Evolutionary conservation across 108 stramenopile species (phyloP), one percentile per base, ranked within the genome.

Genomic region (Epipyxis sp.): DNA sequence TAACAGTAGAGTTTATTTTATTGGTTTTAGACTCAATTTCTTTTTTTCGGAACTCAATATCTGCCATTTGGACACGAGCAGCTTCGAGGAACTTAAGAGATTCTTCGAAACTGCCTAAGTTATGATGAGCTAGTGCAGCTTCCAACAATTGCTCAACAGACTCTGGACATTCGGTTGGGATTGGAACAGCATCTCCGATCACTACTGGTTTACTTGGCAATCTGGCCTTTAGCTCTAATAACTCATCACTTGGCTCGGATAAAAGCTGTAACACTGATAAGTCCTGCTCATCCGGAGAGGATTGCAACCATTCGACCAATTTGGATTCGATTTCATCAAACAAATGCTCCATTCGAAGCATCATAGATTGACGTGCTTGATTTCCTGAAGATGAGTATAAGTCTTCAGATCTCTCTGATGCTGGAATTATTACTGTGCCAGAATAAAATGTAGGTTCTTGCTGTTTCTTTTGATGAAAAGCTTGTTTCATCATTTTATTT

Each of bases 81-180:
- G 71, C 50, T 74, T 74, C 71, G 25, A 74, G 71, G 34, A 3
- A 74, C 34, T 74, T 74, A 10, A 74, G 50, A 6, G 32, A 6
- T 32, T 74, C 71, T 39, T 74, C 71, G 50, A 74, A 74, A 27
- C n/a, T 32, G 71, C 71, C 71, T 3, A 74, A 25, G 50, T 74
- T 74, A 42, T 74, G 71, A 57, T 74, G 71, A 3, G 32, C 71
- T 42, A 74, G 71, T 6, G 13, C n/a, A 29, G 71, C 71, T 42
- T 74, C 71, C 71, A 74, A 74, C 3, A 74, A 30, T 29, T 74
- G 71, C 34, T 74, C 46, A 6, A 74, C 32, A 35, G 44, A n/a
- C 50, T 46, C 44, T 10, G 71, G 71, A 57, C 71, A 74, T 3
- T 3, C 3, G 27, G 50, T 6, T 30, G 71, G 71, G 6, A 74